Percentiles rank a stretch among this genome's conserved stretches.
phyloP scores from a whole-genome alignment of 1,284 basidiomycete genomes.

The Singerocomus rubriflavus region DNA sequence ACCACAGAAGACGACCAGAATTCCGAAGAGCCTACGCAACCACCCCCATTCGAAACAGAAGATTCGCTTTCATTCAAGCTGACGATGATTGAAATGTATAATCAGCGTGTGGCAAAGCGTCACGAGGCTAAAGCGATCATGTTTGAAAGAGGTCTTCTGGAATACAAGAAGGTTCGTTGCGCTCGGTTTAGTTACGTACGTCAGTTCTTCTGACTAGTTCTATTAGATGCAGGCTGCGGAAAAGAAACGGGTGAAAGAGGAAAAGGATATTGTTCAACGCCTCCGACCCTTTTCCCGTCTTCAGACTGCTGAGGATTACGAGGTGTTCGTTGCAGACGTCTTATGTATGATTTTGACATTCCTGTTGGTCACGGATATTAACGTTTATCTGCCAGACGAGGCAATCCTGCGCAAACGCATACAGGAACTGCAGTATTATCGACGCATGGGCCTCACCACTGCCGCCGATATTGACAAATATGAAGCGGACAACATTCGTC shows the following conservation, averaged over 20 bases:
- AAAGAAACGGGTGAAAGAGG: slow-evolving; percentile 88
- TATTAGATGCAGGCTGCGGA: slow-evolving; percentile 84
- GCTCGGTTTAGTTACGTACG: background rate
- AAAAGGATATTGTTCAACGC: slow-evolving; percentile 86
- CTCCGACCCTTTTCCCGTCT: slow-evolving; percentile 91
- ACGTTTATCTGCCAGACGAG: slow-evolving; percentile 59
- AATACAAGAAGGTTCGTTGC: slow-evolving; percentile 83
- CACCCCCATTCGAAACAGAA: slow-evolving; percentile 78
- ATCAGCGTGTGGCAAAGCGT: slow-evolving; percentile 87
- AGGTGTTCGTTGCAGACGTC: slow-evolving; percentile 84
- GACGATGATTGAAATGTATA: slow-evolving; percentile 89
- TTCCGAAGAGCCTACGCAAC: slow-evolving; percentile 62
- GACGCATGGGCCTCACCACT: slow-evolving; percentile 78
- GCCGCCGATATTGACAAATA: slow-evolving; percentile 88
- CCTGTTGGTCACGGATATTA: background rate
- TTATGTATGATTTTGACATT: slow-evolving; percentile 60
- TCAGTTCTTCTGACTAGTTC: background rate
- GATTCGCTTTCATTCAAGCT: slow-evolving; percentile 93
- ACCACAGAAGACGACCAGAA: slow-evolving; percentile 46
- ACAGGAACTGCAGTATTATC: slow-evolving; percentile 85
- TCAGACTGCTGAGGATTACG: slow-evolving; percentile 91
- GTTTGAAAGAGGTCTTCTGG: slow-evolving; percentile 88
- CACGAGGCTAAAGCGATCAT: slow-evolving; percentile 87
- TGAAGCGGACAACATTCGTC: slow-evolving; percentile 68
- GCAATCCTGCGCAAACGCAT: slow-evolving; percentile 82